Base-by-base conservation (phyloP, 495 filamentous ascomycete genomes). In the Talaromyces trachyspermus region DNA sequence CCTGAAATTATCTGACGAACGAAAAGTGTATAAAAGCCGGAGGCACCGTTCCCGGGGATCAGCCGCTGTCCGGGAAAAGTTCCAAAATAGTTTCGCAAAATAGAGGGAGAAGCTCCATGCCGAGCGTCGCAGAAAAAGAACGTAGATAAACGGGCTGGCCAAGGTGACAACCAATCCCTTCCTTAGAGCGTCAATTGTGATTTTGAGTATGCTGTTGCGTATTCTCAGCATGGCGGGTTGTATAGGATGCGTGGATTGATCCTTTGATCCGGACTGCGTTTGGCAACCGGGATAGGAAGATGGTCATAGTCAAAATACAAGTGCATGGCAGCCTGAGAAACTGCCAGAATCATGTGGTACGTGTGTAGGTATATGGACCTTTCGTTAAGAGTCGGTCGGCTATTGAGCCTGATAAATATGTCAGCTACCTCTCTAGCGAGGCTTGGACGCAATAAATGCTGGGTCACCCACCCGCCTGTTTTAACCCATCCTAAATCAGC, bases 341-440 rank as follows among this genome's bases (percentile, higher is more conserved):
- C 51, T 4, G 85, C 89, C 14, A 91, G 66, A 1, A 79, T 62
- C 5, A 86, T 50, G 46, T 90, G 76, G 54, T 84, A 77, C 33
- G 78, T 78, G 7, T 85, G 80, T 14, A 96, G 70, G 62, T 89
- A 95, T 25, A 98, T 74, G 1, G 87, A 80, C 52, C 85, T 72
- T 64, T 98, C 92, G 60, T 98, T 98, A 50, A 96, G 63, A n/a
- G 77, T 76, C 11, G 81, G 71, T 12, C 91, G 76, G 60, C 92
- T 89, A 46, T 85, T 73, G 15, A 64, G 58, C 32, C 74, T 79
- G 42, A 3, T 10, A 24, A 26, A 32, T 35, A 1, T 32, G 9
- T 46, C 12, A 35, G 29, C 44, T 22, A 12, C 27, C 12, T 6
- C 27, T 30, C 27, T 30, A 12, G 7, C 19, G 33, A 9, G 33